Conservation (phyloP, 192 early-diverging fungal species). For the Entomortierella beljakovae region DNA sequence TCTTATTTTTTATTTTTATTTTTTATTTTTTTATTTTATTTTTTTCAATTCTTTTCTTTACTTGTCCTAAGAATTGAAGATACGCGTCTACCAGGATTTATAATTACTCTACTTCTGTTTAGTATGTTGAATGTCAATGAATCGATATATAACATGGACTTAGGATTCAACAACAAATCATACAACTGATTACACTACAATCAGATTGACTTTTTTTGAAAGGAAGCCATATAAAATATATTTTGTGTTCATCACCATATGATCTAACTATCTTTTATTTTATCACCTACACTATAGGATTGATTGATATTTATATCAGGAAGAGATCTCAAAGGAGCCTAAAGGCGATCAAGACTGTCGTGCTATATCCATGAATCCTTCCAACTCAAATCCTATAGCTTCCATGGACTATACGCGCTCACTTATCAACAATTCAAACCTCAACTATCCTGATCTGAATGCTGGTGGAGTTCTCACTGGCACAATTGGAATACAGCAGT, state of each 20-base stretch:
- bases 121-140: conserved; percentile 4
- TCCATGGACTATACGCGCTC: background rate
- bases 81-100: background rate
- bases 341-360: background rate
- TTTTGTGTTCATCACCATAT: no score
- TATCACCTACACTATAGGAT: background rate
- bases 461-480: background rate
- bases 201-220: no score
- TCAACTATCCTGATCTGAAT: conserved; percentile 4
- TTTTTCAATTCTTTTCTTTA: no score
- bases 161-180: background rate
- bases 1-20: no score
- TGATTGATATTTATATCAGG: background rate
- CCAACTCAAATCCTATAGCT: background rate
- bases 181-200: background rate
- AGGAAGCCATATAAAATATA: no score
- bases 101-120: background rate
- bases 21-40: no score
- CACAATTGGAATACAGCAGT: background rate
- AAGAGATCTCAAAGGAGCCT: background rate
- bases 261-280: background rate
- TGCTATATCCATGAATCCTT: background rate
- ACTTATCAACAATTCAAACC: background rate
- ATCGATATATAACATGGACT: background rate
- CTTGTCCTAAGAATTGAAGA: background rate